Evolutionary conservation across 495 filamentous ascomycete species (phyloP), one percentile per base, ranked within the genome.

Genomic region (Lasiosphaeria hispida): DNA sequence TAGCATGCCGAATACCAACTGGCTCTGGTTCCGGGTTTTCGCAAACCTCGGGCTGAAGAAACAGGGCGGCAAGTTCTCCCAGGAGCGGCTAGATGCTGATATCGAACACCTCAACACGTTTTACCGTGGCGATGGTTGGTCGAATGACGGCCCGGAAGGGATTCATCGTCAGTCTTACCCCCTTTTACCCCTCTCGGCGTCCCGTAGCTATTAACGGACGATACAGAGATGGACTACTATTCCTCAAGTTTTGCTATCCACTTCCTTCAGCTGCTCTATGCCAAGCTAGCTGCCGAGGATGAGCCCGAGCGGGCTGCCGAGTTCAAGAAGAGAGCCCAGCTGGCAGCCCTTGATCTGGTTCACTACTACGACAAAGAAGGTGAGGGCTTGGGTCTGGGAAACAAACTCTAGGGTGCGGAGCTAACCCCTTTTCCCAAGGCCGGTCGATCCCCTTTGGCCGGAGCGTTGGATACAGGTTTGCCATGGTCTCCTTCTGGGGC

Each of bases 1-100:
- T 38, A 80, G 77, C 51, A 83, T 83, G 80, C 80, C 80, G 1
- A 79, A 83, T 59, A 83, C 80, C 1, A 83, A 77, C 55, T 86
- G 84, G 83, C 78, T 91, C 33, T 91, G 87, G 88, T 91, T 92
- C 63, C 84, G 88, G 14, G 87, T 92, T 10, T 92, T 91, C 65
- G 88, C 88, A 11, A 92, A 92, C 64, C 79, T 92, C 1, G 89
- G 88, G 0, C 70, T 92, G 35, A 84, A 85, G 57, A 85, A 82
- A 58, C 87, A 90, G 38, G 85, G 85, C 4, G 87, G 84, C 4
- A 77, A 77, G 23, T 88, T 83, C 68, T 85, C 84, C 1, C 80
- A 85, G 52, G 76, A 82, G 56, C 79, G 85, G 34, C 77, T 91
- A 40, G 83, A 89, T 60, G 80, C 81, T 14, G 88, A 91, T 70